phyloP scores from a whole-genome alignment of 805 yeast genomes.

The Cephaloascus albidus region DNA sequence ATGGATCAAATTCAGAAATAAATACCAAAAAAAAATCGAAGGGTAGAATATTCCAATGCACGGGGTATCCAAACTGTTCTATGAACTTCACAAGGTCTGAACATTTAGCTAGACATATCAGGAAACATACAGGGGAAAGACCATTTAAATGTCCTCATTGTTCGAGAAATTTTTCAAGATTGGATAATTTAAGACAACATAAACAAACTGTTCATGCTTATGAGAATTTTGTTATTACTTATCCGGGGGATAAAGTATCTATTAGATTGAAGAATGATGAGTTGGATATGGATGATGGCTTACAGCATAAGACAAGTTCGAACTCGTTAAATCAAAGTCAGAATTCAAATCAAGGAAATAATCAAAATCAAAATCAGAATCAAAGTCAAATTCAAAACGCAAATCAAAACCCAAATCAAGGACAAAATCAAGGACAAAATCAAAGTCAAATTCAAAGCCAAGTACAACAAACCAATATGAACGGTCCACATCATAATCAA shows the following conservation, averaged over 20 bases:
- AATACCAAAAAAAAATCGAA: constrained; percentile 30
- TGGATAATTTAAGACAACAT: constrained; percentile 88
- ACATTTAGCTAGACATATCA: constrained; percentile 83
- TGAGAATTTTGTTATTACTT: constrained; percentile 15
- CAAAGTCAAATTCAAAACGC: no score
- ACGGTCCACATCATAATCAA: no score
- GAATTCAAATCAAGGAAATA: no score
- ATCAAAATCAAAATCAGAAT: no score
- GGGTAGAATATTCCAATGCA: constrained; percentile 71
- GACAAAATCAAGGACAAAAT: not conserved
- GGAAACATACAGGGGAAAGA: constrained; percentile 92
- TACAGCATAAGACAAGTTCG: not conserved
- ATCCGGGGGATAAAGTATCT: constrained; percentile 20
- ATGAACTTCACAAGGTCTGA: constrained; percentile 90
- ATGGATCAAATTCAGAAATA: no score
- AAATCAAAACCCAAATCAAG: no score
- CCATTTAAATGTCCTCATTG: constrained; percentile 87
- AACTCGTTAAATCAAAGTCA: not conserved
- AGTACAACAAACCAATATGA: no score
- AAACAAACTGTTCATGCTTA: constrained; percentile 71
- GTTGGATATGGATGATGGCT: not conserved
- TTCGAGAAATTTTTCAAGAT: constrained; percentile 65
- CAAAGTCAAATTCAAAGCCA: not conserved
- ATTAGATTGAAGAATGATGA: constrained; percentile 14
- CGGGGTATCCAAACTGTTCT: constrained; percentile 76